These are phyloP conservation scores for Tolypocladium ovalisporum DNA, from an alignment of 2,329 filamentous ascomycete genomes.

Conservation along the genomic window DNA sequence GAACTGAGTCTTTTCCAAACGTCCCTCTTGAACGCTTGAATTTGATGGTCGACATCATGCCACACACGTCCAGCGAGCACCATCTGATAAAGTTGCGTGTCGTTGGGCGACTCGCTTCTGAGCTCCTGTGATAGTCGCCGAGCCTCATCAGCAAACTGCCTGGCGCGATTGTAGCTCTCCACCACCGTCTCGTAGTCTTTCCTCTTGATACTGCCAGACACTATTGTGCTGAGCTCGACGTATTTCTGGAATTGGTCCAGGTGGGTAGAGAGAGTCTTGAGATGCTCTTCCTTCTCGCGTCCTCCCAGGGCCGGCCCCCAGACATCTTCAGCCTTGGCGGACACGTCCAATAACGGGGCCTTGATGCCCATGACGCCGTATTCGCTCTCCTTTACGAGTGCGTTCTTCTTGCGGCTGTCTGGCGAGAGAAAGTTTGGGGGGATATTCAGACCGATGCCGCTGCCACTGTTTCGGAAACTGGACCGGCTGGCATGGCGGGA, in stretches of 20 bases:
- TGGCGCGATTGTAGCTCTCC: constrained; percentile 77
- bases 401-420: constrained; percentile 71
- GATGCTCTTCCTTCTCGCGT: constrained; percentile 76
- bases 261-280: constrained; percentile 66
- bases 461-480: constrained; percentile 47
- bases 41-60: constrained; percentile 82
- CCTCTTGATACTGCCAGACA: constrained; percentile 78
- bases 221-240: constrained; percentile 66
- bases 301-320: constrained; percentile 93
- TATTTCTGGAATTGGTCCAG: constrained; percentile 72
- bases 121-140: constrained; percentile 52
- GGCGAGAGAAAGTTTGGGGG: constrained; percentile 23
- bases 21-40: constrained; percentile 78
- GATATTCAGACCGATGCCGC: constrained; percentile 25
- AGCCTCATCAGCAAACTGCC: constrained; percentile 70
- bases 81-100: constrained; percentile 75
- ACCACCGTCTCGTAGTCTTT: constrained; percentile 84
- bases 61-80: constrained; percentile 88
- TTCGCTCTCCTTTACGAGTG: constrained; percentile 83
- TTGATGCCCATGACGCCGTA: constrained; percentile 86
- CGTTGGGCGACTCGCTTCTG: constrained; percentile 49
- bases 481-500: constrained; percentile 58
- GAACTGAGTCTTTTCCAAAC: constrained; percentile 73
- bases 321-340: constrained; percentile 89
- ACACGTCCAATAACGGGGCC: constrained; percentile 74